Evolutionary conservation across 2,329 filamentous ascomycete genomes (phyloP).

Genomic region (Cladophialophora psammophila): DNA sequence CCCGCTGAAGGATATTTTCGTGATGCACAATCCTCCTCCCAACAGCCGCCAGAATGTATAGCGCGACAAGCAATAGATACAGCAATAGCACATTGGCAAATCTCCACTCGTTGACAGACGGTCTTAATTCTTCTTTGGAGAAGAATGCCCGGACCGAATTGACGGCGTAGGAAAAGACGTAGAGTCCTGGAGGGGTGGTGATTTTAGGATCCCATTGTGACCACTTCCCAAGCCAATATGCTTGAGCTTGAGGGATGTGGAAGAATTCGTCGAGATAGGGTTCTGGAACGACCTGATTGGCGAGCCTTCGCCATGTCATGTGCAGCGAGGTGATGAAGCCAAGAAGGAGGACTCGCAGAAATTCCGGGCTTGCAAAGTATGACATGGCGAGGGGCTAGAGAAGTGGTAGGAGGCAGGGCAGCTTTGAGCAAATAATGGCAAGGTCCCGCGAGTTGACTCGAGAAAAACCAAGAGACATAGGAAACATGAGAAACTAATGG

Average conservation of each 20-base stretch:
- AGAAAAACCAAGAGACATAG: background rate
- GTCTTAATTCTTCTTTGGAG: constrained; percentile 46
- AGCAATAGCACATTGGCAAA: constrained; percentile 32
- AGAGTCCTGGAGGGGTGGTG: constrained; percentile 91
- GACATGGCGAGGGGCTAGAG: constrained; percentile 28
- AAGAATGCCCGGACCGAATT: constrained; percentile 59
- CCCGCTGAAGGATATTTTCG: constrained; percentile 34
- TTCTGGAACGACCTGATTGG: constrained; percentile 60
- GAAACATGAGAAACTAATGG: background rate
- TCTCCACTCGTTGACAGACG: constrained; percentile 32
- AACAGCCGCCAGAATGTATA: constrained; percentile 33
- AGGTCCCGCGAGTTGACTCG: background rate
- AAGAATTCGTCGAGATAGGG: constrained; percentile 66
- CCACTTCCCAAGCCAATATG: constrained; percentile 78
- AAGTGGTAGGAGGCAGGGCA: background rate
- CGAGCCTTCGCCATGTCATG: constrained; percentile 51
- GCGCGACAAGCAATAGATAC: constrained; percentile 37
- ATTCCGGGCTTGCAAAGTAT: constrained; percentile 33
- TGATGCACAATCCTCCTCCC: constrained; percentile 63
- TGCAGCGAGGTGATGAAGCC: constrained; percentile 34
- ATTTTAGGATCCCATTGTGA: constrained; percentile 93
- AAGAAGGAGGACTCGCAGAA: constrained; percentile 31
- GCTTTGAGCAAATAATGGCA: background rate
- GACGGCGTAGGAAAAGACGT: constrained; percentile 59
- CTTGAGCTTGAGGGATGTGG: constrained; percentile 86